A percentile compares a stretch with the other conserved stretches of the same genome.
Conservation (phyloP, 1,139 yeast genomes). For the Geotrichum australiense region DNA sequence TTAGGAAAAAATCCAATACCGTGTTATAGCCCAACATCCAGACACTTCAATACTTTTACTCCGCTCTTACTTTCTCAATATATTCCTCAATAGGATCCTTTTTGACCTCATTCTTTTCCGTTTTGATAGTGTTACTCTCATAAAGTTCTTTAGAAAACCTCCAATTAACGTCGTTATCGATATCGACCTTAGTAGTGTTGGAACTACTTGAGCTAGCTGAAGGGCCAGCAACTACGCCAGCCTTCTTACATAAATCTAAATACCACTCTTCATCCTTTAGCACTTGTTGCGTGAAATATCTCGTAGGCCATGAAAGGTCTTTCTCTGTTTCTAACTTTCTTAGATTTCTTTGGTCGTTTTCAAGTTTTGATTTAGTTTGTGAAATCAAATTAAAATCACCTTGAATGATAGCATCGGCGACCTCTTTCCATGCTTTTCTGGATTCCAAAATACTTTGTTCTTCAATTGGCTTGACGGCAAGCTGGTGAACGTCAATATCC, state of each 20-base stretch:
- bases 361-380: slow-evolving; percentile 67
- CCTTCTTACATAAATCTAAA: slow-evolving; percentile 19
- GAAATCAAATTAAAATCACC: slow-evolving; percentile 72
- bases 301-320: slow-evolving; percentile 60
- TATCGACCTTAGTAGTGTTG: slow-evolving; percentile 21
- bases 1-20: no score
- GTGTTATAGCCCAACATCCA: no score
- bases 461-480: slow-evolving; percentile 71
- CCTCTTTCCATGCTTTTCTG: slow-evolving; percentile 78
- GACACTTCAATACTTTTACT: no score
- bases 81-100: slow-evolving; percentile 13
- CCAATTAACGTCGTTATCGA: slow-evolving; percentile 27
- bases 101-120: slow-evolving; percentile 17
- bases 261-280: slow-evolving; percentile 23
- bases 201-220: slow-evolving; percentile 21
- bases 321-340: slow-evolving; percentile 62
- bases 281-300: slow-evolving; percentile 53
- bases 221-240: slow-evolving; percentile 24
- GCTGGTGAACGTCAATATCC: slow-evolving; percentile 43
- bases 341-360: slow-evolving; percentile 73
- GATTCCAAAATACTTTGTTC: slow-evolving; percentile 71
- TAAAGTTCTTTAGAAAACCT: slow-evolving; percentile 26
- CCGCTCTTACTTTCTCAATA: slow-evolving; percentile 9
- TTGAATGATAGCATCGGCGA: slow-evolving; percentile 74
- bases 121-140: slow-evolving; percentile 25